phyloP scores from a whole-genome alignment of 2,329 filamentous ascomycete species.

The Talaromyces sp. region DNA sequence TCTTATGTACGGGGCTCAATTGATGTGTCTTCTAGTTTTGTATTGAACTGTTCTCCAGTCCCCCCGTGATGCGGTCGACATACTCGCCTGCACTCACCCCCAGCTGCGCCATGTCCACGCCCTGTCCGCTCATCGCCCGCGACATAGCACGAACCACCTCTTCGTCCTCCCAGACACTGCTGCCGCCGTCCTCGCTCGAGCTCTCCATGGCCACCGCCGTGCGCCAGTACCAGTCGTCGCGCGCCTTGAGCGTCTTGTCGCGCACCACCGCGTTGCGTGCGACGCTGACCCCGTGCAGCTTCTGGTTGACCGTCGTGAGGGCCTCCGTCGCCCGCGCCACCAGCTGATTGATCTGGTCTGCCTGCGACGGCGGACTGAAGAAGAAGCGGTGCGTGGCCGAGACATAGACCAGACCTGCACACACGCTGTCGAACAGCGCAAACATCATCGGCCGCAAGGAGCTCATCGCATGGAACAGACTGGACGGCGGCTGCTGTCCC shows the following conservation, averaged over 20 bases:
- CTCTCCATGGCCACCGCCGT: slow-evolving; percentile 56
- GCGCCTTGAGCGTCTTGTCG: slow-evolving; percentile 64
- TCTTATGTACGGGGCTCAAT: too few relatives aligned
- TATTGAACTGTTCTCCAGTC: slow-evolving; percentile 23
- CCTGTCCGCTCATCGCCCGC: slow-evolving; percentile 66
- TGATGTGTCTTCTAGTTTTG: too few relatives aligned
- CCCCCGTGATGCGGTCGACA: slow-evolving; percentile 38
- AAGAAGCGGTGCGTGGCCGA: slow-evolving; percentile 77
- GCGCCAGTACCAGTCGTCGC: slow-evolving; percentile 69
- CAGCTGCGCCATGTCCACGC: slow-evolving; percentile 37
- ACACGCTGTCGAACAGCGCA: slow-evolving; percentile 56
- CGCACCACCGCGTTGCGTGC: slow-evolving; percentile 74
- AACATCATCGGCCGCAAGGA: slow-evolving; percentile 60
- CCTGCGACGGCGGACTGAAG: slow-evolving; percentile 54
- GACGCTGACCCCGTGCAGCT: slow-evolving; percentile 67
- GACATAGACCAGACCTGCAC: slow-evolving; percentile 67
- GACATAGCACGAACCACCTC: slow-evolving; percentile 61
- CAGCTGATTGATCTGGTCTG: slow-evolving; percentile 61
- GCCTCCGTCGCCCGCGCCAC: slow-evolving; percentile 44
- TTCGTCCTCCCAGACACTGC: slow-evolving; percentile 65
- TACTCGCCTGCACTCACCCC: slow-evolving; percentile 39
- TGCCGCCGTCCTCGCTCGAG: slow-evolving; percentile 57
- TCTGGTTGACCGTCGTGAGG: slow-evolving; percentile 58
- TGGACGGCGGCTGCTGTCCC: slow-evolving; percentile 55
- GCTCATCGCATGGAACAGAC: slow-evolving; percentile 42